Conservation (phyloP, 768 basidiomycete genomes). For the Panaeolus papilionaceus region DNA sequence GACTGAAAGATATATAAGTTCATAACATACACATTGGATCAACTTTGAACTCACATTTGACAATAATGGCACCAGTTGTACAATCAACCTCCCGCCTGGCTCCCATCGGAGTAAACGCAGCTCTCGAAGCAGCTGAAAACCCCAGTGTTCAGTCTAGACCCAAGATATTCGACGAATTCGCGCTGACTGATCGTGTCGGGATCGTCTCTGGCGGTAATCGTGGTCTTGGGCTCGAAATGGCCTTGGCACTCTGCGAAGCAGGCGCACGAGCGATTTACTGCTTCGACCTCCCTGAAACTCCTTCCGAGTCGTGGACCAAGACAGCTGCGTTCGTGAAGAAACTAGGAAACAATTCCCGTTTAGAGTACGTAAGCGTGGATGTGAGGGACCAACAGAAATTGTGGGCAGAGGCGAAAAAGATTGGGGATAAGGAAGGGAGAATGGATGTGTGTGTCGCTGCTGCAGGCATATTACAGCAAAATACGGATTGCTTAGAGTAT, state of each 20-base stretch:
- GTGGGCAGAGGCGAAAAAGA: constrained; percentile 52
- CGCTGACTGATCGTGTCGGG: constrained; percentile 50
- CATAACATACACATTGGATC: background rate
- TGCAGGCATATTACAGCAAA: constrained; percentile 56
- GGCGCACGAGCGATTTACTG: constrained; percentile 53
- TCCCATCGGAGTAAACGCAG: constrained; percentile 68
- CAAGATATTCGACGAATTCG: constrained; percentile 53
- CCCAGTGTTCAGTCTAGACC: constrained; percentile 29
- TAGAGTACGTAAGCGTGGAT: constrained; percentile 56
- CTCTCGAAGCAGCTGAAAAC: constrained; percentile 36
- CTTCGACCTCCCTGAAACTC: constrained; percentile 55
- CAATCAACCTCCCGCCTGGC: constrained; percentile 61
- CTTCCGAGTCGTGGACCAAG: constrained; percentile 53
- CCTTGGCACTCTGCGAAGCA: constrained; percentile 34
- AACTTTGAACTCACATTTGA: background rate
- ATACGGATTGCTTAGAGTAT: constrained; percentile 58
- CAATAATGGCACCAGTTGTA: background rate
- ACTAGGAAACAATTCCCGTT: constrained; percentile 35
- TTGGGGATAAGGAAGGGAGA: constrained; percentile 59
- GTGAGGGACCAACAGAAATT: constrained; percentile 54
- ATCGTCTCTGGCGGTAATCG: constrained; percentile 60
- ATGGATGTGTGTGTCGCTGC: constrained; percentile 68
- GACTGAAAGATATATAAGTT: background rate
- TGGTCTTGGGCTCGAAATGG: constrained; percentile 61
- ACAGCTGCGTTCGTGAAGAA: constrained; percentile 49